Conservation (phyloP, 108 stramenopile species). For the Nannochloropsis salina region DNA sequence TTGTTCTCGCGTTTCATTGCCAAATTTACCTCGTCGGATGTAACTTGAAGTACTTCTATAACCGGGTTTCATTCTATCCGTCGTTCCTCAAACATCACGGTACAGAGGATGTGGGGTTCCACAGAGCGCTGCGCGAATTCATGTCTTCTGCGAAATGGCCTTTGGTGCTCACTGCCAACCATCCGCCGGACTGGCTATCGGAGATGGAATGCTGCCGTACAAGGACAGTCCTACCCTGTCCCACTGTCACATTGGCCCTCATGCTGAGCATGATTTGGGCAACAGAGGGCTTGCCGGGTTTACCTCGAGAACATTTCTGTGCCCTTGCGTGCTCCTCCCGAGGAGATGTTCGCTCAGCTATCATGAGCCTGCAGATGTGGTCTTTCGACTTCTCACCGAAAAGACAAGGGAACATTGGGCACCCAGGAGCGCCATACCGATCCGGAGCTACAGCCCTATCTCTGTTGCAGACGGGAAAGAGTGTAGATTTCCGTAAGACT, state of each 20-base stretch:
- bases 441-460: background rate
- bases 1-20: too few relatives aligned
- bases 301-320: background rate
- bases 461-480: background rate
- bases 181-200: background rate
- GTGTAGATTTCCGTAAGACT: background rate
- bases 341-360: background rate
- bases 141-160: constrained; percentile 38
- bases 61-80: too few relatives aligned
- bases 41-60: too few relatives aligned
- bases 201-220: background rate
- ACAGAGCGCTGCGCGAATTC: constrained; percentile 31
- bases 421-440: background rate
- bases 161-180: constrained; percentile 35
- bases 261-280: background rate
- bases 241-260: background rate
- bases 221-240: background rate
- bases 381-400: background rate
- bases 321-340: background rate
- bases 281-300: background rate
- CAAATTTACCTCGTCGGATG: too few relatives aligned
- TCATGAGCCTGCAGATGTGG: constrained; percentile 13
- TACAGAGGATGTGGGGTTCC: constrained; percentile 38
- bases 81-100: background rate
- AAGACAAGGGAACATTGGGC: background rate